These are phyloP conservation scores for Ceratobasidium papillatum DNA, from an alignment of 1,284 basidiomycete species.

Conservation along the genomic window DNA sequence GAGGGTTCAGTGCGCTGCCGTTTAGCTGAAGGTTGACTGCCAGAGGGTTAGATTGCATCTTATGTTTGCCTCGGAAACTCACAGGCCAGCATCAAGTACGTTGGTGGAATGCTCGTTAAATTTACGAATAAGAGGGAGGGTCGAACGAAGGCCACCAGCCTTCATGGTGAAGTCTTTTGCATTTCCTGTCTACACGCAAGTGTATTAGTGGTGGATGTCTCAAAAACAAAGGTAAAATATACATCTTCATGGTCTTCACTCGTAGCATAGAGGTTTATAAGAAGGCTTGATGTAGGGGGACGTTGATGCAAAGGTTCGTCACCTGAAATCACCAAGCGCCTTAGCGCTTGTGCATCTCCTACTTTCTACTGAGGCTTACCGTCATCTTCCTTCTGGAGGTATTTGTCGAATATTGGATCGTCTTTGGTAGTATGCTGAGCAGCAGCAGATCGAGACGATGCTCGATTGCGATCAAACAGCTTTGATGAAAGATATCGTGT, in stretches of 20 bases:
- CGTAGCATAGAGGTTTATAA: slow-evolving; percentile 88
- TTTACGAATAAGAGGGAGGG: slow-evolving; percentile 91
- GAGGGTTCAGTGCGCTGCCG: slow-evolving; percentile 57
- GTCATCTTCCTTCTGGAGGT: slow-evolving; percentile 94
- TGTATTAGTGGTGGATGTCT: background rate
- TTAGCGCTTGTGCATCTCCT: background rate
- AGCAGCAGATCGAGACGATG: slow-evolving; percentile 87
- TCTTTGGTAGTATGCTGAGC: slow-evolving; percentile 86
- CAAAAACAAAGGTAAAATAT: slow-evolving; percentile 36
- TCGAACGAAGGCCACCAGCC: slow-evolving; percentile 85
- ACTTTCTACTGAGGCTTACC: slow-evolving; percentile 59
- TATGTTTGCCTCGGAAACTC: slow-evolving; percentile 48
- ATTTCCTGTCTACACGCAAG: slow-evolving; percentile 73
- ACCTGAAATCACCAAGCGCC: slow-evolving; percentile 57
- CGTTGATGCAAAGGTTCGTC: slow-evolving; percentile 79
- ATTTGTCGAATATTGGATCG: slow-evolving; percentile 95
- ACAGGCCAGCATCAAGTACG: slow-evolving; percentile 80
- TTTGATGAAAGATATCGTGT: slow-evolving; percentile 94
- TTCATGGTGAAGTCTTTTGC: slow-evolving; percentile 95
- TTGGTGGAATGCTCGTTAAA: slow-evolving; percentile 98
- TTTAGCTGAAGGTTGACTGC: slow-evolving; percentile 59
- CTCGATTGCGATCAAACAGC: slow-evolving; percentile 93
- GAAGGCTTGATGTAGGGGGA: slow-evolving; percentile 75
- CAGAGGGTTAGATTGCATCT: slow-evolving; percentile 9
- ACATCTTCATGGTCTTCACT: slow-evolving; percentile 92